phyloP scores from a whole-genome alignment of 352 stramenopile genomes.

The Phytophthora melonis region DNA sequence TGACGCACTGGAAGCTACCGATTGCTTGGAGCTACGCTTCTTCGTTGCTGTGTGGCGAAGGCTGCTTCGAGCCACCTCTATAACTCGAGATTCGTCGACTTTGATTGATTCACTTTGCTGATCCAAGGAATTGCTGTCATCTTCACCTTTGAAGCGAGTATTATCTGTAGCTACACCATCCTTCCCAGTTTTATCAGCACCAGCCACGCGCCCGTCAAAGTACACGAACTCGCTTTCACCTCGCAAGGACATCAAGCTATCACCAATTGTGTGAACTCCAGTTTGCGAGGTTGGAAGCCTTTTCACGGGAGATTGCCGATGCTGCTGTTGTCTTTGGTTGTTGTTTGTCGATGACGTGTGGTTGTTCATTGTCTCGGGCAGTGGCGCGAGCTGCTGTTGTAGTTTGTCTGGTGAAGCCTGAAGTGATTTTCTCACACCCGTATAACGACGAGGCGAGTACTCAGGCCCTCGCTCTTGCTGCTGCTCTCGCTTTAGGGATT shows the following conservation, averaged over 20 bases:
- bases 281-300: not conserved
- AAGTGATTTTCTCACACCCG: conserved; percentile 14
- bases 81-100: conserved; percentile 1
- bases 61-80: not conserved
- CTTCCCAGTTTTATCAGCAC: not conserved
- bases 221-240: conserved; percentile 73
- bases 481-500: conserved; percentile 41
- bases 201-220: conserved; percentile 46
- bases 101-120: conserved; percentile 20
- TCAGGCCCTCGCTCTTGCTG: conserved; percentile 16
- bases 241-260: conserved; percentile 38
- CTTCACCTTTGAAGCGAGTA: not conserved
- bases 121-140: not conserved
- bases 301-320: not conserved
- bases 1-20: not conserved
- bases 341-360: not conserved
- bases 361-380: not conserved
- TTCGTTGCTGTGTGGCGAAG: conserved; percentile 3
- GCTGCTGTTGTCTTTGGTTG: not conserved
- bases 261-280: conserved; percentile 1
- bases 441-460: conserved; percentile 9
- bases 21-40: not conserved
- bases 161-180: not conserved
- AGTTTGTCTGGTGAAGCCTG: not conserved
- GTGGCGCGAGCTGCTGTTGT: not conserved